Evolutionary conservation across 2,329 filamentous ascomycete genomes (phyloP), one percentile per base, ranked within the genome.

Genomic region (Emmonsiellopsis sp.): DNA sequence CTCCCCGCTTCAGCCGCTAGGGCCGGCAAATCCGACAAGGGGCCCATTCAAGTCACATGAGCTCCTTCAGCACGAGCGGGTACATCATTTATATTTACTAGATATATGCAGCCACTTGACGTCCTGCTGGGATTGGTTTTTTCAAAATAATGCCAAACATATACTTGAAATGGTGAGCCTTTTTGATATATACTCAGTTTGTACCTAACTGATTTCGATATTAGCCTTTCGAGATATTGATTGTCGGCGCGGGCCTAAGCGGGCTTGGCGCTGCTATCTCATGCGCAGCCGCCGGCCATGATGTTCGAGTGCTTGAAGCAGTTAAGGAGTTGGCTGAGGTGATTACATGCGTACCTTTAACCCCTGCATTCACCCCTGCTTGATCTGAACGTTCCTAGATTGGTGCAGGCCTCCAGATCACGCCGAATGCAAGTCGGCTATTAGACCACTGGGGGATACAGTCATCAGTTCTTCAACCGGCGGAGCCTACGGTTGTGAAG

Each of bases 261-360:
- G 58, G 58, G 21, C 46, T 60, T 7, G 55, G 55, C 39, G 57
- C 60, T 21, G 58, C 58, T 17, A 59, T 60, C 49, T 54, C 51
- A 6, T 56, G 56, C 17, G 57, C 55, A 34, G 49, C 42, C 37
- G 55, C 58, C 11, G 56, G 58, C n/a, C 57, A 61, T 48, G 51
- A 33, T 37, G 57, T 60, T 17, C 58, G 54, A 4, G 36, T 59
- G 11, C 61, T 72, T 7, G 73, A 75, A 53, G 65, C 71, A 60
- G 70, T 72, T 0, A 46, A 60, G 0, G 57, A 61, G 6, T 60
- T 76, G 1, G 66, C 60, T 49, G 73, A 76, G 62, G 71, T 72
- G 11, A 32, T 8, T 33, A 27, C 21, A 27, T 31, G 13, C 6
- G 5, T 34, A 27, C 32, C 44, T n/a, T 44, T 6, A 14, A 44